Conservation (phyloP, 1,284 basidiomycete species). For the Trichosporon inkin region DNA sequence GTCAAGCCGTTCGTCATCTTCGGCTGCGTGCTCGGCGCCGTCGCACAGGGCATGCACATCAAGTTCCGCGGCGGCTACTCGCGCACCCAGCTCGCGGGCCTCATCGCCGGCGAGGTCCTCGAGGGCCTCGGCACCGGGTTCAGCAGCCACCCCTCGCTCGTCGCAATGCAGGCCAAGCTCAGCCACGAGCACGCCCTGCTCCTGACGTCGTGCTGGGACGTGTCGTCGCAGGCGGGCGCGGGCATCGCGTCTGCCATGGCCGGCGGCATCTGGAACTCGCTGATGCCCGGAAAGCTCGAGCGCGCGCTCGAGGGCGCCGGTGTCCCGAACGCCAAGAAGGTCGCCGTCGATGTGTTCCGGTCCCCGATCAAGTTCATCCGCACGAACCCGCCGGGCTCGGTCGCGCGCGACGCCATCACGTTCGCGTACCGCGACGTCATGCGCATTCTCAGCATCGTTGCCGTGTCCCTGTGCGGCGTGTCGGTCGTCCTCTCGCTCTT, state of each 20-base stretch:
- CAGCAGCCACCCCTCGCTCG: constrained; percentile 44
- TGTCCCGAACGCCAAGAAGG: constrained; percentile 12
- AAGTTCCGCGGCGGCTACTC: constrained; percentile 48
- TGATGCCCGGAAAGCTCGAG: constrained; percentile 26
- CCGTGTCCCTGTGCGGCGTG: constrained; percentile 35
- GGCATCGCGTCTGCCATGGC: constrained; percentile 48
- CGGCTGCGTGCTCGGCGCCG: constrained; percentile 31
- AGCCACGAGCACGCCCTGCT: constrained; percentile 23
- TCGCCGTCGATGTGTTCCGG: constrained; percentile 40
- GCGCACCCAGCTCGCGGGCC: constrained; percentile 30
- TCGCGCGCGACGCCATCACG: constrained; percentile 40
- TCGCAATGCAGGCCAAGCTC: constrained; percentile 23
- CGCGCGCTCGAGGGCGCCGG: constrained; percentile 27
- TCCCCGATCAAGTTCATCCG: constrained; percentile 40
- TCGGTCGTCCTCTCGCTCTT: constrained; percentile 29
- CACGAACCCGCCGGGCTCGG: constrained; percentile 40
- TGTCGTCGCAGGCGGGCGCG: constrained; percentile 21
- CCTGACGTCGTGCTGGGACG: constrained; percentile 18
- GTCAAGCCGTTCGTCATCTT: constrained; percentile 51
- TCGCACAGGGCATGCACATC: constrained; percentile 50
- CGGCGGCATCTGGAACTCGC: constrained; percentile 46
- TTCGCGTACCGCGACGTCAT: constrained; percentile 43
- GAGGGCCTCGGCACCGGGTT: constrained; percentile 49
- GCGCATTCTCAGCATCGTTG: constrained; percentile 38
- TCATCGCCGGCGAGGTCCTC: constrained; percentile 50